Conservation (phyloP, 768 basidiomycete genomes). For the Hydnum rufescens region DNA sequence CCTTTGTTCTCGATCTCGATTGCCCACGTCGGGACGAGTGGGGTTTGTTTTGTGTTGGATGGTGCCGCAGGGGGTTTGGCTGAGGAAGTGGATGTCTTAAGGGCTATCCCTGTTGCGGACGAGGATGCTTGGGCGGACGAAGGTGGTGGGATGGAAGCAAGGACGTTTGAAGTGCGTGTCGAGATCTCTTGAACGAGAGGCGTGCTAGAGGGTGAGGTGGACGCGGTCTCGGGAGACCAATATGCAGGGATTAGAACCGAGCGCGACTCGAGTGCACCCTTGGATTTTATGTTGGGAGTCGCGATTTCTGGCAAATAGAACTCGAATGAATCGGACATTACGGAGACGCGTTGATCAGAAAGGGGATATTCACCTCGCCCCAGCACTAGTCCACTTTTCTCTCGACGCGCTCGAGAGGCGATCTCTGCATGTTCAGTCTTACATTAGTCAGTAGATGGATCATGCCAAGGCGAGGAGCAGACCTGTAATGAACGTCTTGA, state of each 20-base stretch:
- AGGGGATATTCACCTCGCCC: conserved; percentile 9
- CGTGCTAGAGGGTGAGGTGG: conserved; percentile 11
- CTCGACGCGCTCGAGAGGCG: conserved; percentile 9
- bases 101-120: background rate
- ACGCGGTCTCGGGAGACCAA: conserved; percentile 17
- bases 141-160: background rate
- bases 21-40: conserved; percentile 4
- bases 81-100: background rate
- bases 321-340: background rate
- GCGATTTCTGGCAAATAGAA: conserved; percentile 23
- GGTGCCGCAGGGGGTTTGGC: background rate
- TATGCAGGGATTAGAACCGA: conserved; percentile 33
- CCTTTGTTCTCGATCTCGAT: conserved; percentile 4
- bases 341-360: background rate
- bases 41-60: background rate
- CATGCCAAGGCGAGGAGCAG: conserved; percentile 12
- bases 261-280: conserved; percentile 45
- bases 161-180: background rate
- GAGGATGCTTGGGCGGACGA: background rate
- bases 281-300: conserved; percentile 58
- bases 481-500: conserved; percentile 56
- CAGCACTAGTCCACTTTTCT: conserved; percentile 10
- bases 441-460: background rate
- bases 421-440: conserved; percentile 5
- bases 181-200: conserved; percentile 31